Percentiles rank a stretch among this genome's conserved stretches.
phyloP scores from a whole-genome alignment of 305 asterid genomes.

The Fraxinus nigra region DNA sequence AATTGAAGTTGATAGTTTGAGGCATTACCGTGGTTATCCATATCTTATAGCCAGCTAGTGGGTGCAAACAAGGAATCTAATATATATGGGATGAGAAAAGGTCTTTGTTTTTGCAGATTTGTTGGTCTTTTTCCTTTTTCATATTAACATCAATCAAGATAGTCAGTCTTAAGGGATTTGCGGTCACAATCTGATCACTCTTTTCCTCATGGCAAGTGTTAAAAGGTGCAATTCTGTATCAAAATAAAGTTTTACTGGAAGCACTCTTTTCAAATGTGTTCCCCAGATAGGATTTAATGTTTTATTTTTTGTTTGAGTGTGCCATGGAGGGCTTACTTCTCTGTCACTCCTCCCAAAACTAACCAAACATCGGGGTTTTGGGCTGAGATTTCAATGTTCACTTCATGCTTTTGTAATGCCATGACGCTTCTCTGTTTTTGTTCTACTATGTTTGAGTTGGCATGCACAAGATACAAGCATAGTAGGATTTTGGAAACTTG shows the following conservation, averaged over 20 bases:
- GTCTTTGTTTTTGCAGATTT: not conserved
- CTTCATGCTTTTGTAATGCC: not conserved
- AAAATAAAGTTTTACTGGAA: not conserved
- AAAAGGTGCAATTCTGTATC: not conserved
- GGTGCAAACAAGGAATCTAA: slow-evolving; percentile 10
- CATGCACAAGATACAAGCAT: slow-evolving; percentile 11
- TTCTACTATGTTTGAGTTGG: not conserved
- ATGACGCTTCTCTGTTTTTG: not conserved
- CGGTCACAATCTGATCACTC: not conserved
- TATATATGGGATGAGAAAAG: slow-evolving; percentile 7
- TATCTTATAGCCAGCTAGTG: slow-evolving; percentile 1
- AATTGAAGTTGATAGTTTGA: not conserved
- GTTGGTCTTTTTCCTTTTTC: not conserved
- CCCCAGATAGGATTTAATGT: slow-evolving; percentile 3
- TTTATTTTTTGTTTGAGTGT: not conserved
- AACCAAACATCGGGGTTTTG: not conserved
- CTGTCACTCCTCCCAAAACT: slow-evolving; percentile 4
- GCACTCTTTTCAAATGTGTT: not conserved
- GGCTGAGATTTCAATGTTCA: not conserved
- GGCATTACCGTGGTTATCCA: not conserved
- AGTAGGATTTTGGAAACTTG: slow-evolving; percentile 13
- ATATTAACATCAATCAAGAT: not conserved
- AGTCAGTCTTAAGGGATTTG: not conserved
- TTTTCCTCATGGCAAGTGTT: slow-evolving; percentile 6
- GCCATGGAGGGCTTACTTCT: slow-evolving; percentile 8